Evolutionary conservation across 202 grass and related monocot species (phyloP).

Genomic region (Alloteropsis angusta): DNA sequence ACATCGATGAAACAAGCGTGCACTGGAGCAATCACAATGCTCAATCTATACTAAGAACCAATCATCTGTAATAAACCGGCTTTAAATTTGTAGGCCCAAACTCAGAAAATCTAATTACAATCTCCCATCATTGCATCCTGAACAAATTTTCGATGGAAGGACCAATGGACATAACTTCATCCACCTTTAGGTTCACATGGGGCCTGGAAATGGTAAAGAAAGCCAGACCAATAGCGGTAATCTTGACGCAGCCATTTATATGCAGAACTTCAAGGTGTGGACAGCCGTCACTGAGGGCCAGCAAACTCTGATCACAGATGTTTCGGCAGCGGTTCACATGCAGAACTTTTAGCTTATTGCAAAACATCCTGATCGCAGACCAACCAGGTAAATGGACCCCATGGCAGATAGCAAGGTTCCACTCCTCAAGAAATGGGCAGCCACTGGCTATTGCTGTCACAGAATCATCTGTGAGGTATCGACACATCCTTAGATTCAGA

Average conservation of each 20-base stretch:
- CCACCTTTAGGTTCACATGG: conserved; percentile 44
- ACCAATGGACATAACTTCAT: conserved; percentile 56
- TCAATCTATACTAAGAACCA: neutral
- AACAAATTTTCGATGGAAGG: conserved; percentile 63
- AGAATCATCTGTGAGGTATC: conserved; percentile 48
- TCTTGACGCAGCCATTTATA: conserved; percentile 45
- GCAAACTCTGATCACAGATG: conserved; percentile 56
- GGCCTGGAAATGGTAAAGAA: conserved; percentile 61
- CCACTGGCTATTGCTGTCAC: conserved; percentile 56
- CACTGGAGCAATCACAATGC: conserved; percentile 15
- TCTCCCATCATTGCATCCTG: conserved; percentile 23
- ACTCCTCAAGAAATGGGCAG: conserved; percentile 73
- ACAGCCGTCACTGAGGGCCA: conserved; percentile 52
- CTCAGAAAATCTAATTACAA: neutral
- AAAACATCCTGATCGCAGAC: conserved; percentile 60
- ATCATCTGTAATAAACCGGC: neutral
- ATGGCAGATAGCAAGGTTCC: conserved; percentile 72
- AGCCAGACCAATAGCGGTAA: conserved; percentile 45
- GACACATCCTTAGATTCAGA: conserved; percentile 70
- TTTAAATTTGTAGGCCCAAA: conserved; percentile 13
- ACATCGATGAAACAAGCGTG: conserved; percentile 11
- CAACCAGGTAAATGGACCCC: conserved; percentile 58
- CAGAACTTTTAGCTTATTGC: conserved; percentile 60
- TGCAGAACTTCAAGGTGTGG: conserved; percentile 48
- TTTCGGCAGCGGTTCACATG: conserved; percentile 74